A percentile compares a stretch with the other conserved stretches of the same genome.
These are phyloP conservation scores for Elsinoe batatas DNA, from an alignment of 2,329 filamentous ascomycete species.

Conservation along the genomic window DNA sequence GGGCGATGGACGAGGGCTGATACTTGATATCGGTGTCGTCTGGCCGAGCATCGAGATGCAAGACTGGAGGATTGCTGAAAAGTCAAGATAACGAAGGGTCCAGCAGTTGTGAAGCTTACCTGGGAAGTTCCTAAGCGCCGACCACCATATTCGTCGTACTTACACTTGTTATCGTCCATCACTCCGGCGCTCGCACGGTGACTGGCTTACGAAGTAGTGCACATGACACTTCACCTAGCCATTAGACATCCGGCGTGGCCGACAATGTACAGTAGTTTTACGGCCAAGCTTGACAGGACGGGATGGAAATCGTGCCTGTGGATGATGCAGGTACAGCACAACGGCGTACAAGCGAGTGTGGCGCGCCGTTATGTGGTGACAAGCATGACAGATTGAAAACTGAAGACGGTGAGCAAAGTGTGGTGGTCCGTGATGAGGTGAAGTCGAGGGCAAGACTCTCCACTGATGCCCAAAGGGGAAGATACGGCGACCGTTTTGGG, in stretches of 20 bases:
- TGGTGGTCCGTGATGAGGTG: slow-evolving; percentile 11
- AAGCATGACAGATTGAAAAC: slow-evolving; percentile 8
- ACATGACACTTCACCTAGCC: neutral
- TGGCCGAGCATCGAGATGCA: no score
- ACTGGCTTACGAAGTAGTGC: neutral
- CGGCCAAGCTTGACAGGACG: neutral
- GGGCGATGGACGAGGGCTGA: neutral
- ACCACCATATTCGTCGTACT: neutral
- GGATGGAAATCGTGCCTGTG: neutral
- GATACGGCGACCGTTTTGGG: slow-evolving; percentile 4
- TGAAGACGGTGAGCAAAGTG: neutral
- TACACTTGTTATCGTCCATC: neutral
- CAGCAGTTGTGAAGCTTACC: neutral
- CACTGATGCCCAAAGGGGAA: slow-evolving; percentile 2
- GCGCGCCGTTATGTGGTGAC: slow-evolving; percentile 4
- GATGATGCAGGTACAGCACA: neutral
- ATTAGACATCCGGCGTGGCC: neutral
- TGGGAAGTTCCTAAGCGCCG: neutral
- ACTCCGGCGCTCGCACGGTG: neutral
- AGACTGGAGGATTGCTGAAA: neutral
- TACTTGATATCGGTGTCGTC: no score
- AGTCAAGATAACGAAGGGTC: neutral
- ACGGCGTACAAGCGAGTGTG: slow-evolving; percentile 4
- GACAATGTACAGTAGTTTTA: neutral
- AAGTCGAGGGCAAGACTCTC: neutral